Evolutionary conservation across 1,139 yeast genomes (phyloP).

Genomic region (Pichia sp.): DNA sequence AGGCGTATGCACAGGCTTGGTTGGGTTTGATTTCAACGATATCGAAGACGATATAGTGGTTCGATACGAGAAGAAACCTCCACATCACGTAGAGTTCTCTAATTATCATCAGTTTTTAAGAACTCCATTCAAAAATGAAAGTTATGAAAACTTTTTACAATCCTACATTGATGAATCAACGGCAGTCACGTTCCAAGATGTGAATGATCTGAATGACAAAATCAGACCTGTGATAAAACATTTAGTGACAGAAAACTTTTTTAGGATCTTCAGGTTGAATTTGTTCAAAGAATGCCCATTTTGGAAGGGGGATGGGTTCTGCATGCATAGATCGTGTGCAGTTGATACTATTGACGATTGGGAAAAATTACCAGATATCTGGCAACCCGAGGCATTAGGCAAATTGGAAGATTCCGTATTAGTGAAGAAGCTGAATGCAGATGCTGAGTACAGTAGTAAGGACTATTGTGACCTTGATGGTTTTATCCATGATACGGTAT

Average conservation of each 20-base stretch:
- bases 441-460: slow-evolving; percentile 24
- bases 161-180: slow-evolving; percentile 28
- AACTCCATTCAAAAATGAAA: slow-evolving; percentile 27
- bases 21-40: slow-evolving; percentile 1
- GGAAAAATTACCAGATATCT: slow-evolving; percentile 64
- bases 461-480: slow-evolving; percentile 47
- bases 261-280: slow-evolving; percentile 82
- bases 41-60: slow-evolving; percentile 15
- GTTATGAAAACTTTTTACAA: slow-evolving; percentile 21
- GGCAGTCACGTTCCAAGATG: slow-evolving; percentile 50
- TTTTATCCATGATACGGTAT: slow-evolving; percentile 52
- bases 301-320: slow-evolving; percentile 75
- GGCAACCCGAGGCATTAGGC: slow-evolving; percentile 75
- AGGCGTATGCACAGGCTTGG: not conserved
- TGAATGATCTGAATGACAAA: slow-evolving; percentile 45
- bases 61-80: slow-evolving; percentile 27
- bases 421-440: slow-evolving; percentile 21
- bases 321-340: slow-evolving; percentile 92
- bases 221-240: slow-evolving; percentile 52
- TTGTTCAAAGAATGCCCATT: slow-evolving; percentile 85
- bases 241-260: slow-evolving; percentile 66
- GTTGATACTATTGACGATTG: slow-evolving; percentile 65
- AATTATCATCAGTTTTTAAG: slow-evolving; percentile 28
- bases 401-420: slow-evolving; percentile 39
- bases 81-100: slow-evolving; percentile 19